Evolutionary conservation across 768 basidiomycete species (phyloP).

Genomic region (Fibroporia radiculosa): DNA sequence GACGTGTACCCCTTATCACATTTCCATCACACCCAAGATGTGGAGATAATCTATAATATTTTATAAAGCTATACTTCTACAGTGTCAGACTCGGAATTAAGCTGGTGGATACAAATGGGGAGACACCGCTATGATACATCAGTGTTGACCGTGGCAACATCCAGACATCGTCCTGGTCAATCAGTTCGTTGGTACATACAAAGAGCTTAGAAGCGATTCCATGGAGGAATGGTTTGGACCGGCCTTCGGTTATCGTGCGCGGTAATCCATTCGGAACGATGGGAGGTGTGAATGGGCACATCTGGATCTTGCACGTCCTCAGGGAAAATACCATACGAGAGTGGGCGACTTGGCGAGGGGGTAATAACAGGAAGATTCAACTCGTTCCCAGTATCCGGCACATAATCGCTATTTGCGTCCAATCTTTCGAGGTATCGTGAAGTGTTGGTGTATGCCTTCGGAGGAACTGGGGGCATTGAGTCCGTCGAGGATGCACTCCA

Average conservation of each 20-base stretch:
- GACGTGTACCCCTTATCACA: too few species aligned
- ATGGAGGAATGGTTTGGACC: too few species aligned
- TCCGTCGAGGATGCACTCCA: conserved; percentile 21
- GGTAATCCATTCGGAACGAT: conserved; percentile 1
- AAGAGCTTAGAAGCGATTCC: too few species aligned
- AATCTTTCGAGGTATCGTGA: background rate
- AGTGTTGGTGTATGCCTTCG: conserved; percentile 7
- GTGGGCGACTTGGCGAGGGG: conserved; percentile 8
- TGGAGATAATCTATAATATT: too few species aligned
- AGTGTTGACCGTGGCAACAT: too few species aligned
- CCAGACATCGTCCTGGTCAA: too few species aligned
- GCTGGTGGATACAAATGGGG: conserved; percentile 25
- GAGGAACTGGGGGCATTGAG: conserved; percentile 9
- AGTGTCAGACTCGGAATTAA: too few species aligned
- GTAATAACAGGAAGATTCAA: background rate
- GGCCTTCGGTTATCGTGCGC: background rate
- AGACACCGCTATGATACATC: too few species aligned
- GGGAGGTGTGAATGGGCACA: background rate
- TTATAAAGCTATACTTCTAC: too few species aligned
- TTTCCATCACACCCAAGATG: background rate
- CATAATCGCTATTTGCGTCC: background rate
- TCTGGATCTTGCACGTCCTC: conserved; percentile 2
- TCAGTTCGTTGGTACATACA: too few species aligned
- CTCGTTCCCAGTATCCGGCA: background rate
- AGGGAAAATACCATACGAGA: conserved; percentile 16